Evolutionary conservation across 257 asterid species (phyloP).

Genomic region (Solanum neorickii): DNA sequence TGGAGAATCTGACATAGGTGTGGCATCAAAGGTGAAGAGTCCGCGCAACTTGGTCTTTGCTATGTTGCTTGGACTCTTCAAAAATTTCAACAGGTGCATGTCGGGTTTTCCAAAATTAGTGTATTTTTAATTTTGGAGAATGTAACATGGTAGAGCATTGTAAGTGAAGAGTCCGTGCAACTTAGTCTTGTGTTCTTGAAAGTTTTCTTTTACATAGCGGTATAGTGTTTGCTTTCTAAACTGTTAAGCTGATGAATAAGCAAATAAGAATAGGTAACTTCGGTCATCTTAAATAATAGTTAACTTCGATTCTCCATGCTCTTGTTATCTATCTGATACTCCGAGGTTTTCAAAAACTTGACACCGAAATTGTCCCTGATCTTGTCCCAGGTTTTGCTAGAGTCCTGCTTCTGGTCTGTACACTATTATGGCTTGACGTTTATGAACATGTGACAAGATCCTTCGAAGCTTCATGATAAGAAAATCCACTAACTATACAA

Average conservation of each 20-base stretch:
- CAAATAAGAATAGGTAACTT: not conserved
- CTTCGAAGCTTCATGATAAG: not conserved
- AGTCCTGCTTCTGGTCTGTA: not conserved
- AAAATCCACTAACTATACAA: not conserved
- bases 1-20: not conserved
- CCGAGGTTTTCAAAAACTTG: not conserved
- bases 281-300: too few relatives aligned
- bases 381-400: not conserved
- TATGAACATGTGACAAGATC: not conserved
- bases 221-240: not conserved
- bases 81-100: not conserved
- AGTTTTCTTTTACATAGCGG: not conserved
- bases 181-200: not conserved
- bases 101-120: not conserved
- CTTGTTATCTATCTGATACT: not conserved
- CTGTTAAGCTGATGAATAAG: not conserved
- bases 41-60: not conserved
- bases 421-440: not conserved
- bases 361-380: not conserved
- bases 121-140: not conserved
- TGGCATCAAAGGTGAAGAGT: not conserved
- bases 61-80: not conserved
- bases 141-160: not conserved
- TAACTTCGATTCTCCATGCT: not conserved
- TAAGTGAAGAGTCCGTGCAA: accelerated